Conservation (phyloP, 352 stramenopile species). For the Pythium sukuiense region DNA sequence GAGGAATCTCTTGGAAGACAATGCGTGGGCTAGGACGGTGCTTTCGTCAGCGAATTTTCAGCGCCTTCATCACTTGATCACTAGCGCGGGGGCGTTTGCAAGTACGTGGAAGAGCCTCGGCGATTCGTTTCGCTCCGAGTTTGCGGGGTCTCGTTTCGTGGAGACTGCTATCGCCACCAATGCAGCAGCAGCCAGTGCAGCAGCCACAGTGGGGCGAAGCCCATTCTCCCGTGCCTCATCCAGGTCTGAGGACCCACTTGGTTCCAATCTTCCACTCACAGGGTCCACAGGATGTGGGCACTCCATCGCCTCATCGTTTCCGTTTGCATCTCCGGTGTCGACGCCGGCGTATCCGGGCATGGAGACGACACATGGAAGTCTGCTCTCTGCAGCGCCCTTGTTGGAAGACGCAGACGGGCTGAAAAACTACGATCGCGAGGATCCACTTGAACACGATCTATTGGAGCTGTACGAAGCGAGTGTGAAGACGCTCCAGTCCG, state of each 20-base stretch:
- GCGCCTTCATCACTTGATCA: conserved; percentile 32
- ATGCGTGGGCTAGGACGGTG: conserved; percentile 42
- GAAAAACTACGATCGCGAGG: conserved; percentile 28
- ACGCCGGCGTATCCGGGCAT: conserved; percentile 15
- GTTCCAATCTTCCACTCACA: not conserved
- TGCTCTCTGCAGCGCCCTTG: not conserved
- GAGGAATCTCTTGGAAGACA: conserved; percentile 35
- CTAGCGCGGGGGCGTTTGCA: conserved; percentile 40
- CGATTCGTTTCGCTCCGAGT: conserved; percentile 61
- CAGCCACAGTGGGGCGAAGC: not conserved
- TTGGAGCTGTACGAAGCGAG: conserved; percentile 63
- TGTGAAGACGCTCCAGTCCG: conserved; percentile 44
- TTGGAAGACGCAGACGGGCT: conserved; percentile 1
- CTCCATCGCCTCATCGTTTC: conserved; percentile 22
- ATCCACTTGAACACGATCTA: conserved; percentile 45
- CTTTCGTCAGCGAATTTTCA: conserved; percentile 31
- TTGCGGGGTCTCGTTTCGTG: conserved; percentile 31
- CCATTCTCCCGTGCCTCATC: conserved; percentile 5
- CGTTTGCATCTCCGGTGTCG: conserved; percentile 25
- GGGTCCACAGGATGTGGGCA: not conserved
- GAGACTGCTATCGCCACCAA: not conserved
- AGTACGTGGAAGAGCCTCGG: conserved; percentile 44
- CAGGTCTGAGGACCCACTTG: not conserved
- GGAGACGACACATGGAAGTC: conserved; percentile 6
- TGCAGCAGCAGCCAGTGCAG: not conserved